Conservation (phyloP, 768 basidiomycete genomes). For the Chlorophyllum brunneum region DNA sequence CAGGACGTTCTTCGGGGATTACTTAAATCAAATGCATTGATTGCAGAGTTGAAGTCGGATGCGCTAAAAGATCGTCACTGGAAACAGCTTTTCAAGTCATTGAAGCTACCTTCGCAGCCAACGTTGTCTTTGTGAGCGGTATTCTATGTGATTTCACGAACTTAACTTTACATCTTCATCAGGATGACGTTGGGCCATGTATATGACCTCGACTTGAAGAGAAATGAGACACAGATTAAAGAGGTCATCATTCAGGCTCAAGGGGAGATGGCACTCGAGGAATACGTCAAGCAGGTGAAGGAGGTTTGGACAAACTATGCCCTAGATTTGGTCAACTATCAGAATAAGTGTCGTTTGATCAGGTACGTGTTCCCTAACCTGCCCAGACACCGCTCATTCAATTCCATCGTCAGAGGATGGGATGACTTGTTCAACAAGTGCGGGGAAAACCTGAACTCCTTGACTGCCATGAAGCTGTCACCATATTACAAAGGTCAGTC, state of each 20-base stretch:
- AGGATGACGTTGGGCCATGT: constrained; percentile 96
- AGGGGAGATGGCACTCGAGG: constrained; percentile 97
- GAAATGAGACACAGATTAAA: constrained; percentile 86
- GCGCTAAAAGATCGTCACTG: constrained; percentile 97
- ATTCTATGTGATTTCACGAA: neutral
- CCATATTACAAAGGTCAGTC: constrained; percentile 91
- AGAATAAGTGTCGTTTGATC: constrained; percentile 97
- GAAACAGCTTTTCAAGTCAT: constrained; percentile 92
- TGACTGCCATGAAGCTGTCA: constrained; percentile 95
- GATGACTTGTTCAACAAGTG: constrained; percentile 97
- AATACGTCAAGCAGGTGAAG: constrained; percentile 94
- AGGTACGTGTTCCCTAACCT: constrained; percentile 38
- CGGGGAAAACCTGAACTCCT: constrained; percentile 93
- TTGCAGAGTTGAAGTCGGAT: constrained; percentile 96
- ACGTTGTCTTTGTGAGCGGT: constrained; percentile 64
- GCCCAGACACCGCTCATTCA: constrained; percentile 7
- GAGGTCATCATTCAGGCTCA: constrained; percentile 97
- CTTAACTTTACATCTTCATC: constrained; percentile 2
- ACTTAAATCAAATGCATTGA: constrained; percentile 83
- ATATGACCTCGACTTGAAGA: constrained; percentile 94
- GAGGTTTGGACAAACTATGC: constrained; percentile 97
- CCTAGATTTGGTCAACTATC: constrained; percentile 94
- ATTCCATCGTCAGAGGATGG: constrained; percentile 65
- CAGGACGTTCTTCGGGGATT: constrained; percentile 85
- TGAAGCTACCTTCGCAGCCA: constrained; percentile 72